Evolutionary conservation across 2,329 filamentous ascomycete genomes (phyloP).

Genomic region (Westerdykella aurantiaca): DNA sequence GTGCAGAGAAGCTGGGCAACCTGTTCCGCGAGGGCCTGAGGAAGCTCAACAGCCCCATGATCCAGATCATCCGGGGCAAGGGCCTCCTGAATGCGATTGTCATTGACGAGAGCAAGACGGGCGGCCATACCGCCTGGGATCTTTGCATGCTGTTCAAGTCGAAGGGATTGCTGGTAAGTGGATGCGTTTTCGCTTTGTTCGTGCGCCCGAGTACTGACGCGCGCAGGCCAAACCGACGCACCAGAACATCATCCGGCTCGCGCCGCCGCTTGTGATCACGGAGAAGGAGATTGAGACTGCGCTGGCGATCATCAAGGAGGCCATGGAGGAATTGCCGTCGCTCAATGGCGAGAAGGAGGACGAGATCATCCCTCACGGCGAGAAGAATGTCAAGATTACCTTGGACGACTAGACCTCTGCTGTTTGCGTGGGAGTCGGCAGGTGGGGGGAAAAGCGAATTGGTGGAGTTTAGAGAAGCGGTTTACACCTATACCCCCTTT

Average conservation of each 20-base stretch:
- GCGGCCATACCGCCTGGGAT: slow-evolving; percentile 89
- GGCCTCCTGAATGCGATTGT: slow-evolving; percentile 92
- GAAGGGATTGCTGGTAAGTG: slow-evolving; percentile 85
- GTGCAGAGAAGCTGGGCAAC: slow-evolving; percentile 73
- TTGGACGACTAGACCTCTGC: slow-evolving; percentile 48
- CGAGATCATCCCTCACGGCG: slow-evolving; percentile 51
- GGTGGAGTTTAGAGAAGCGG: too few relatives aligned
- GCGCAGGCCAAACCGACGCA: slow-evolving; percentile 92
- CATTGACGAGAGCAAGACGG: slow-evolving; percentile 83
- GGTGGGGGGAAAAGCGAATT: too few relatives aligned
- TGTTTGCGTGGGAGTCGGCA: neutral
- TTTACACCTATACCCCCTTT: too few relatives aligned
- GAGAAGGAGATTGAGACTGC: slow-evolving; percentile 78
- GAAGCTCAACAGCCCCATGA: slow-evolving; percentile 71
- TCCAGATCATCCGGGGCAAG: slow-evolving; percentile 81
- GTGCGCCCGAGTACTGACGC: slow-evolving; percentile 28
- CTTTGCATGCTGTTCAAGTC: slow-evolving; percentile 91
- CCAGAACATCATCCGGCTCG: slow-evolving; percentile 95
- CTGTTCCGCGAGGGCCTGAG: slow-evolving; percentile 74
- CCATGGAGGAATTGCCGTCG: slow-evolving; percentile 72
- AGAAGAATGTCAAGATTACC: slow-evolving; percentile 58
- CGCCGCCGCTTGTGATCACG: slow-evolving; percentile 91
- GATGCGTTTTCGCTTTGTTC: slow-evolving; percentile 19
- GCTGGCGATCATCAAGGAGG: slow-evolving; percentile 71
- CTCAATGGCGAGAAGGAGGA: slow-evolving; percentile 51